Conservation (phyloP, 108 stramenopile genomes). For the Nitzschia sp. region DNA sequence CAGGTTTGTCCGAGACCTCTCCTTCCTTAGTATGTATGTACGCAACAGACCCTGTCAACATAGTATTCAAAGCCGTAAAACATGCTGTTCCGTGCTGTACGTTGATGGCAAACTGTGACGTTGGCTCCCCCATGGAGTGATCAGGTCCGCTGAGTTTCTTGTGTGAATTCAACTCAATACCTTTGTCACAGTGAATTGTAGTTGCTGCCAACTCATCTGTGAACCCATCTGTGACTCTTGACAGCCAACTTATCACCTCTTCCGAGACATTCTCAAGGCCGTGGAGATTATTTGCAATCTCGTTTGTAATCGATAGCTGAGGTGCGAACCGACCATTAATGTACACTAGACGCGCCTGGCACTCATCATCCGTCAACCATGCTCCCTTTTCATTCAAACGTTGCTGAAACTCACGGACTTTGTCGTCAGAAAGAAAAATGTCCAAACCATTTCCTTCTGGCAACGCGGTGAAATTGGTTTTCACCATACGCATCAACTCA, state of each 20-base stretch:
- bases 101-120: slow-evolving; percentile 85
- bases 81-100: slow-evolving; percentile 88
- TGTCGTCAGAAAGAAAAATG: slow-evolving; percentile 32
- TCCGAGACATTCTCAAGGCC: slow-evolving; percentile 42
- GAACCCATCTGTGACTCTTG: slow-evolving; percentile 82
- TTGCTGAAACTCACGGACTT: slow-evolving; percentile 24
- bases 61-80: slow-evolving; percentile 86
- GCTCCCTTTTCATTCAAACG: slow-evolving; percentile 50
- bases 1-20: slow-evolving; percentile 41
- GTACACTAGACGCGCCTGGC: slow-evolving; percentile 78
- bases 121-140: slow-evolving; percentile 78
- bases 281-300: slow-evolving; percentile 49
- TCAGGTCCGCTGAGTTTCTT: slow-evolving; percentile 73
- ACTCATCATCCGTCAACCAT: slow-evolving; percentile 77
- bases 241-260: slow-evolving; percentile 46
- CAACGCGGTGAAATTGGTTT: slow-evolving; percentile 62
- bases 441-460: slow-evolving; percentile 40
- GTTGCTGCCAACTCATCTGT: slow-evolving; percentile 82
- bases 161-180: slow-evolving; percentile 51
- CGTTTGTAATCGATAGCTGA: slow-evolving; percentile 64
- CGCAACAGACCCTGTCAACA: slow-evolving; percentile 74
- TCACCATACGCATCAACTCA: slow-evolving; percentile 75
- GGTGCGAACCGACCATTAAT: slow-evolving; percentile 79
- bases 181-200: slow-evolving; percentile 43
- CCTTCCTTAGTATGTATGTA: slow-evolving; percentile 44